Evolutionary conservation across 495 filamentous ascomycete species (phyloP), one percentile per base, ranked within the genome.

Genomic region (Apiosordaria backusii): DNA sequence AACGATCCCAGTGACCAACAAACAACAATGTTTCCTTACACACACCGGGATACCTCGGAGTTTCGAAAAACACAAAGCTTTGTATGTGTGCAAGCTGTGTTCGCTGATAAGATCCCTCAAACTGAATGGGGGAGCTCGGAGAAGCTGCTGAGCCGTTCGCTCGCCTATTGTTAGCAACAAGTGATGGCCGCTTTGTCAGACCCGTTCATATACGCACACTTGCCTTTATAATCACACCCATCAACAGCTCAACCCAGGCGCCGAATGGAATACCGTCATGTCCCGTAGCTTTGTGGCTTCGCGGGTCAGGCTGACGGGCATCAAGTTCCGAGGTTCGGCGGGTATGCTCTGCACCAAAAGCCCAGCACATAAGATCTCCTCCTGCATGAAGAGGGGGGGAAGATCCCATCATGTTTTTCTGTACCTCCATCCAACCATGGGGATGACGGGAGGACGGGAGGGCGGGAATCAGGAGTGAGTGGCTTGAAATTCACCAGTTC

Each of bases 381-480:
- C 35, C 35, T 45, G 35, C 35, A 21, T 6, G 54, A 19, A n/a
- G 45, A 2, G 58, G 40, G 27, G 18, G 35, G 45, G 27, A 64
- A 68, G 35, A 45, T 45, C 35, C 13, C 0, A 45, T 15, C 35
- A 45, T 45, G 35, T 29, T 45, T 7, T 45, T 2, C 9, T 45
- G 35, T 45, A 45, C 35, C 35, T 68, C n/a, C n/a, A n/a, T n/a
- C n/a, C n/a, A n/a, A n/a, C n/a, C n/a, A n/a, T n/a, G n/a, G n/a
- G 64, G 57, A 58, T 65, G 62, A 29, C 21, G 22, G 53, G 53
- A 55, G 19, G 22, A 54, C 19, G 53, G 19, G 53, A 55, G 10
- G 22, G 53, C n/a, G 53, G 57, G 57, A 26, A 23, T 25, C 57
- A 59, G 22, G 26, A 59, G 53, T 55, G 26, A 25, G 16, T 7